Percentiles rank a stretch among this genome's conserved stretches.
Conservation (phyloP, 1,284 basidiomycete genomes). For the Pyrrhoderma noxium region DNA sequence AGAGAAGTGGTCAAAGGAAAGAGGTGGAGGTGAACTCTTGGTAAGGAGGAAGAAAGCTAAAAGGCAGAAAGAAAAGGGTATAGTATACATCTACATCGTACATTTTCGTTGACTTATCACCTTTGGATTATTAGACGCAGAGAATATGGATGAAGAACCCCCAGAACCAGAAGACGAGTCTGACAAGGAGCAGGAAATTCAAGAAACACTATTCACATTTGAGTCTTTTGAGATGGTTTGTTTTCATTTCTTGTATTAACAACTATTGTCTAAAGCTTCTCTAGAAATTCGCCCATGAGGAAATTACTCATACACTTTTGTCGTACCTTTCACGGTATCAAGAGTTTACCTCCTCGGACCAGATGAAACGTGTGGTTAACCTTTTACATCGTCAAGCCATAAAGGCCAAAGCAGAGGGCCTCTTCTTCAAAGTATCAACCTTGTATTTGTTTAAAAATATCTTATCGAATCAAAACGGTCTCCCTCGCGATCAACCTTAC, state of each 20-base stretch:
- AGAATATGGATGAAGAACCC: constrained; percentile 47
- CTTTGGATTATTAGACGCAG: constrained; percentile 42
- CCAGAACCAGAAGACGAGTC: constrained; percentile 32
- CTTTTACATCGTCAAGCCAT: constrained; percentile 86
- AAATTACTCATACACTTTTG: constrained; percentile 76
- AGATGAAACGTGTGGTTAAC: constrained; percentile 80
- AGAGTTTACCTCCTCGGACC: constrained; percentile 71
- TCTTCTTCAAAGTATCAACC: constrained; percentile 90
- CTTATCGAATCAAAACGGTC: constrained; percentile 64
- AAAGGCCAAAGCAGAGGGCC: constrained; percentile 79
- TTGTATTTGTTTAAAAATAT: constrained; percentile 80
- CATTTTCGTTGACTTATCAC: background rate
- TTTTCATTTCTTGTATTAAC: constrained; percentile 12
- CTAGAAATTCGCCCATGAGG: constrained; percentile 79
- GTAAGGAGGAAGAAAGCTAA: constrained; percentile 65
- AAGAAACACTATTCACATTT: constrained; percentile 86
- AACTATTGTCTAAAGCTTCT: constrained; percentile 7
- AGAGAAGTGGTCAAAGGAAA: constrained; percentile 76
- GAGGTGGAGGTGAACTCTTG: constrained; percentile 52
- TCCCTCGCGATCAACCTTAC: constrained; percentile 72
- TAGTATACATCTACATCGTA: constrained; percentile 8
- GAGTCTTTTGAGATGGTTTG: constrained; percentile 81
- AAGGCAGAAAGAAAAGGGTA: constrained; percentile 44
- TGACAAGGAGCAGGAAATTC: constrained; percentile 53
- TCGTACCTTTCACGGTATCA: constrained; percentile 75